Evolutionary conservation across 306 rosid species (phyloP).

Genomic region (Alnus glutinosa): DNA sequence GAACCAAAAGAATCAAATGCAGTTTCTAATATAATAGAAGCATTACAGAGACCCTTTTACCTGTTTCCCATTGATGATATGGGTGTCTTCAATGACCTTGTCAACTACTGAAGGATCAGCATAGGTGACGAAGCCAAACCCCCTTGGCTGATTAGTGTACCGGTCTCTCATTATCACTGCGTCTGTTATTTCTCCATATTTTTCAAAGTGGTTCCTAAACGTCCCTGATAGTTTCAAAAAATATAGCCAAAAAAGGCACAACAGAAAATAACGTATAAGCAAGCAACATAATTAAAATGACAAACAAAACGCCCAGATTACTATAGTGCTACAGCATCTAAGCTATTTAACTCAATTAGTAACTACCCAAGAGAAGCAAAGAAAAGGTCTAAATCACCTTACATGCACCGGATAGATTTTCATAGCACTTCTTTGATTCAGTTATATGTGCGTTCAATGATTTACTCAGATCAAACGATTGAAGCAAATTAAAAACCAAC

Average conservation of each 20-base stretch:
- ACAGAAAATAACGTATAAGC: background rate
- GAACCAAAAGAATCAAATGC: background rate
- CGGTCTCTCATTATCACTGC: slow-evolving; percentile 78
- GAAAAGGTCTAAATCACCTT: background rate
- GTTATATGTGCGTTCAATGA: too few species aligned
- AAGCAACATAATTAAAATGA: background rate
- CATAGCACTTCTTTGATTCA: too few species aligned
- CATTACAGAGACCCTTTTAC: slow-evolving; percentile 22
- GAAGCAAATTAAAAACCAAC: background rate
- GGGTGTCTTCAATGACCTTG: slow-evolving; percentile 61
- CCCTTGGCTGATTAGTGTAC: slow-evolving; percentile 63
- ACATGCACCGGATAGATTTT: background rate
- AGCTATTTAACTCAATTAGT: background rate
- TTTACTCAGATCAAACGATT: background rate
- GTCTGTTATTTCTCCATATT: slow-evolving; percentile 71
- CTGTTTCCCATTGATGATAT: slow-evolving; percentile 65
- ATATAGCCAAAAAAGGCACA: slow-evolving; percentile 9
- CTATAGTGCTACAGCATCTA: background rate
- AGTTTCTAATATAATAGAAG: background rate
- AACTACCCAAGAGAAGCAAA: background rate
- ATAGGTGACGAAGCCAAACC: slow-evolving; percentile 72
- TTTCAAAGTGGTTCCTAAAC: slow-evolving; percentile 65
- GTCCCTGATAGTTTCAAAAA: slow-evolving; percentile 35
- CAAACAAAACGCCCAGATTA: background rate
- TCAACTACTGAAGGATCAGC: slow-evolving; percentile 76